Base-by-base conservation (phyloP, 2,329 filamentous ascomycete genomes). In the Phialophora tarda region DNA sequence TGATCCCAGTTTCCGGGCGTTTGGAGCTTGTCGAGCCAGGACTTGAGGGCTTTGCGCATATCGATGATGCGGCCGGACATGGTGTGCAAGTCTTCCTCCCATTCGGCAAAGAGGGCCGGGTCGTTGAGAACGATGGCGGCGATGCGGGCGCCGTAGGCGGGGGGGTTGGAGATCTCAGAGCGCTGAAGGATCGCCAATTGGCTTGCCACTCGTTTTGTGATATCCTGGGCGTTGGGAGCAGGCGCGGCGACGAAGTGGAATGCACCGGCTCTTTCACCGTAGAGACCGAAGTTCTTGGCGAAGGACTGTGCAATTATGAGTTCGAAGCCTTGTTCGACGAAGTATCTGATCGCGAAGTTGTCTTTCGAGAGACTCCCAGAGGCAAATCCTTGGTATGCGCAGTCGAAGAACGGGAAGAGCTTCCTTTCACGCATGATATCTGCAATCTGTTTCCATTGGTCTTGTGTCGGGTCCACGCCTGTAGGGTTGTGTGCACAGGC, bases 341-440 rank as follows among this genome's bases (percentile, higher is more conserved):
- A 99, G 85, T 97, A 91, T 72, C 92, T 91, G 73, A 99, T 89
- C n/a, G 95, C 92, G 83, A 90, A 93, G 71, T 91, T 92, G 78
- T 99, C 95, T 67, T 88, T 87, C 73, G 86, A 84, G 23, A 98
- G 86, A 77, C 96, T 89, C 66, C 95, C 95, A 0, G 95, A 96
- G 2, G 95, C 95, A 78, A 99, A 99, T 12, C 64, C 95, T 94
- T 81, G 95, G 84, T 99, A 99, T 64, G 95, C 95, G 71, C 88
- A 92, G 84, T 99, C 95, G 81, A 99, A 98, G 87, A 99, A 98
- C 74, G 95, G 94, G 82, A 99, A 97, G 80, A 96, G 94, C 70
- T 87, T 87, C 81, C 90, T 92, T 75, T 87, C 79, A 74, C 86
- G 86, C 79, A 98, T 88, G 53, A 97, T 79, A 51, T 84, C 79